A percentile compares a stretch with the other conserved stretches of the same genome.
These are phyloP conservation scores for Cytospora paraplurivora DNA, from an alignment of 2,329 filamentous ascomycete genomes.

Conservation along the genomic window DNA sequence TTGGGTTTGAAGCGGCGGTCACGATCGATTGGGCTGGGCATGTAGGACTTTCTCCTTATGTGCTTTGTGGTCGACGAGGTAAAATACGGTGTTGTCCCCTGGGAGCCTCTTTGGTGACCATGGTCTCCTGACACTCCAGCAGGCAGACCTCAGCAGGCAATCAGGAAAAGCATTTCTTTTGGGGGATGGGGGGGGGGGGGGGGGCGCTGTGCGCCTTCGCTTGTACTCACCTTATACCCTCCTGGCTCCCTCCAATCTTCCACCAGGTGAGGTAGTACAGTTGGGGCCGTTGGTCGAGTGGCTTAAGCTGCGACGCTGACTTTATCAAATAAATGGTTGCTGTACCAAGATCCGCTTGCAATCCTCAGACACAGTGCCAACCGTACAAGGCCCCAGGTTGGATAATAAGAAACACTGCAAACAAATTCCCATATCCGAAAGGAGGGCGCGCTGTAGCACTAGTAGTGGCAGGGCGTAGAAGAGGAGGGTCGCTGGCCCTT, in stretches of 20 bases:
- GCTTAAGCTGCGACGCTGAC: neutral
- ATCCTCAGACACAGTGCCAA: slow-evolving; percentile 28
- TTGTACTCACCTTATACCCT: slow-evolving; percentile 8
- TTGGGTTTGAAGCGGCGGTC: neutral
- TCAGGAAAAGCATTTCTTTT: neutral
- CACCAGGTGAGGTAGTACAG: slow-evolving; percentile 15
- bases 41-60: neutral
- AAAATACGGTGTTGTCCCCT: neutral
- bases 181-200: neutral
- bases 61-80: neutral
- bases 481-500: slow-evolving; percentile 48
- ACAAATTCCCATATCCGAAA: slow-evolving; percentile 19
- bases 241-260: neutral
- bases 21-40: neutral
- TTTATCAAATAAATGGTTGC: slow-evolving; percentile 5
- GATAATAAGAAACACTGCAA: slow-evolving; percentile 12
- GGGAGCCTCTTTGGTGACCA: neutral
- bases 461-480: slow-evolving; percentile 28
- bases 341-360: slow-evolving; percentile 12
- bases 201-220: neutral
- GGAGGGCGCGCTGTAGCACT: slow-evolving; percentile 20
- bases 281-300: slow-evolving; percentile 18
- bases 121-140: neutral
- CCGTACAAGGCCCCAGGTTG: slow-evolving; percentile 32
- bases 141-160: neutral